These are phyloP conservation scores for Sugiyamaella chiloensis DNA, from an alignment of 805 yeast genomes.

Conservation along the genomic window DNA sequence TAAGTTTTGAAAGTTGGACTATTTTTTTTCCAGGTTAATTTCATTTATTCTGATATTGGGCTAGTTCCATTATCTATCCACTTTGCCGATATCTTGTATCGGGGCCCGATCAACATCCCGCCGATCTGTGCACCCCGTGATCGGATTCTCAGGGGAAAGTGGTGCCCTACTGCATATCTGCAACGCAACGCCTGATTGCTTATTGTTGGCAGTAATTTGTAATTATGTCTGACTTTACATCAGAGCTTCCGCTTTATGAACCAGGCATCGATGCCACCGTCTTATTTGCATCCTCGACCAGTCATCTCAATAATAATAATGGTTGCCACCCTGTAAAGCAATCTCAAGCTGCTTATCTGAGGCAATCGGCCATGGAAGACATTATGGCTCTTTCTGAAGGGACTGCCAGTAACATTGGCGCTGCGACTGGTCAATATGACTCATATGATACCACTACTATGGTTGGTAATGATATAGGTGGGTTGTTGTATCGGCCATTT, in stretches of 20 bases:
- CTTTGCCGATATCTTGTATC: not conserved
- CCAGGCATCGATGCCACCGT: not conserved
- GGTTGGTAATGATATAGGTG: not conserved
- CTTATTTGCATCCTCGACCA: not conserved
- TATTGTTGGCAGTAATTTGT: not conserved
- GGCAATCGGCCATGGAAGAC: slow-evolving; percentile 2
- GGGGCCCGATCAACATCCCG: not conserved
- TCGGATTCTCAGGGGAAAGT: not conserved
- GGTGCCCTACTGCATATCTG: not conserved
- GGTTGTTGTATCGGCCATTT: not conserved
- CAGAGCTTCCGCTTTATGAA: not conserved
- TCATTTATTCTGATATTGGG: too few relatives aligned
- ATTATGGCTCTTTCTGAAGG: not conserved
- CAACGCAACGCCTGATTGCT: not conserved
- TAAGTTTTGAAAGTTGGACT: too few relatives aligned
- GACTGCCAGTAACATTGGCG: too few relatives aligned
- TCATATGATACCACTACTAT: not conserved
- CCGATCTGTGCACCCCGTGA: not conserved
- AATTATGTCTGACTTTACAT: not conserved
- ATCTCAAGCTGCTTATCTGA: not conserved
- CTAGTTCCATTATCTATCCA: too few relatives aligned
- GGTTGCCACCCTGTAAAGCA: not conserved
- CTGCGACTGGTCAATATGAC: slow-evolving; percentile 1
- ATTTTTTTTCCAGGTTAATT: too few relatives aligned
- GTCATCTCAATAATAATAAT: too few relatives aligned